phyloP scores from a whole-genome alignment of 202 grass and related monocot species.

The Panicum hallii region DNA sequence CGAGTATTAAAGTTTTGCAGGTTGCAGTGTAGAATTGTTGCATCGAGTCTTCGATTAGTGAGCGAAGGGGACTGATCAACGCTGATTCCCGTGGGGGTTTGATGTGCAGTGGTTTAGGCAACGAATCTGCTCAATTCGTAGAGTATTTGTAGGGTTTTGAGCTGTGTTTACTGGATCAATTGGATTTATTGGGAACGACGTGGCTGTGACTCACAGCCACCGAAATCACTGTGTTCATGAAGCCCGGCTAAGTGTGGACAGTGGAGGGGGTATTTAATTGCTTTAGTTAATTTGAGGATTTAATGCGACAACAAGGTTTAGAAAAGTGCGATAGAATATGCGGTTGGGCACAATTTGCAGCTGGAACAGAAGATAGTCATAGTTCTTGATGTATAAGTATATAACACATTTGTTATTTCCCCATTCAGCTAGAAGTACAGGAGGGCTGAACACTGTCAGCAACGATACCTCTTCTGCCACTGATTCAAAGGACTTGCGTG shows the following conservation, averaged over 20 bases:
- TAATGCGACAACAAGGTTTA: neutral
- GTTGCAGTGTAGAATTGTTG: neutral
- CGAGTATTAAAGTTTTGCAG: neutral
- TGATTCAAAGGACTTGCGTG: slow-evolving; percentile 77
- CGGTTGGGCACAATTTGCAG: neutral
- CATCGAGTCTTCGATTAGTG: neutral
- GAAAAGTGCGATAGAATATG: neutral
- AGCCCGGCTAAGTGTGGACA: neutral
- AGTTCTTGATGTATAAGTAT: slow-evolving; percentile 25
- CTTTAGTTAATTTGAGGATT: slow-evolving; percentile 2
- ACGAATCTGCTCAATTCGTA: neutral
- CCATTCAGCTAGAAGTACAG: slow-evolving; percentile 65
- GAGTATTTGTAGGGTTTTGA: neutral
- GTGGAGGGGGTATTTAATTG: neutral
- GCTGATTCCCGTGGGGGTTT: neutral
- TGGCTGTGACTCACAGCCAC: neutral
- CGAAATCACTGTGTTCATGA: neutral
- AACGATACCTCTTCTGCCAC: slow-evolving; percentile 51
- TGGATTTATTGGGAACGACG: neutral
- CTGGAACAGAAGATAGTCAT: neutral
- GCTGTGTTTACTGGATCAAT: slow-evolving; percentile 13
- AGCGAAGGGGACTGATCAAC: neutral
- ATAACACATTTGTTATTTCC: neutral
- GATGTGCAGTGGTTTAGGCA: neutral
- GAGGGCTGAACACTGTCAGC: slow-evolving; percentile 61